Conservation (phyloP, 352 stramenopile genomes). For the Phytophthora foliorum region DNA sequence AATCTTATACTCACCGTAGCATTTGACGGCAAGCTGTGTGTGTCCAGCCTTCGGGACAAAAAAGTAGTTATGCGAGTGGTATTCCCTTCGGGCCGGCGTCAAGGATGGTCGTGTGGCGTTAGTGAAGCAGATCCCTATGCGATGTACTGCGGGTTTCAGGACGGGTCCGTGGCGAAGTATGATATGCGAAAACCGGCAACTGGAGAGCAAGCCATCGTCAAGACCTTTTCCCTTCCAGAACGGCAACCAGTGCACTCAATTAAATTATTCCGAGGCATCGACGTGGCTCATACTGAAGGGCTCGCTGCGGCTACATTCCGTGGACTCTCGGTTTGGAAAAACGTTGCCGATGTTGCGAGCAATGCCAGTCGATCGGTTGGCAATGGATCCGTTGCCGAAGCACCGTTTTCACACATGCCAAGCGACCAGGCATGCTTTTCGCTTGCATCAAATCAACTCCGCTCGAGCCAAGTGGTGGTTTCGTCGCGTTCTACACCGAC, state of each 20-base stretch:
- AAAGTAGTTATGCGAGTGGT: conserved; percentile 50
- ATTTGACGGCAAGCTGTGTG: conserved; percentile 67
- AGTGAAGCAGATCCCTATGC: conserved; percentile 48
- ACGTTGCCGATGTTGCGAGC: conserved; percentile 21
- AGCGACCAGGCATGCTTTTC: conserved; percentile 48
- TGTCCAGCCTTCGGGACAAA: conserved; percentile 57
- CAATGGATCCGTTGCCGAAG: conserved; percentile 13
- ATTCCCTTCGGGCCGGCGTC: conserved; percentile 46
- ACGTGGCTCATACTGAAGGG: conserved; percentile 33
- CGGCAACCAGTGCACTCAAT: conserved; percentile 67
- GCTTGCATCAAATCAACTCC: conserved; percentile 37
- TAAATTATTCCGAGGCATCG: conserved; percentile 39
- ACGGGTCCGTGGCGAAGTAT: conserved; percentile 59
- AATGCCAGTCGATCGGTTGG: conserved; percentile 1
- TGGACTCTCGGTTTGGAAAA: conserved; percentile 51
- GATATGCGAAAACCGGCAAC: conserved; percentile 53
- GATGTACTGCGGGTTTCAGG: conserved; percentile 67
- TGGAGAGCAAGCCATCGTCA: conserved; percentile 39
- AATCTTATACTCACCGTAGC: conserved; percentile 57
- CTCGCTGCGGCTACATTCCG: conserved; percentile 58
- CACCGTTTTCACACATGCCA: conserved; percentile 28
- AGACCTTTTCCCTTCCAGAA: conserved; percentile 47
- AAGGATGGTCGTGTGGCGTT: conserved; percentile 68
- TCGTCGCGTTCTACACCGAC: conserved; percentile 52
- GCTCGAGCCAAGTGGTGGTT: conserved; percentile 43